Evolutionary conservation across 768 basidiomycete genomes (phyloP).

Genomic region (Galerina marginata): DNA sequence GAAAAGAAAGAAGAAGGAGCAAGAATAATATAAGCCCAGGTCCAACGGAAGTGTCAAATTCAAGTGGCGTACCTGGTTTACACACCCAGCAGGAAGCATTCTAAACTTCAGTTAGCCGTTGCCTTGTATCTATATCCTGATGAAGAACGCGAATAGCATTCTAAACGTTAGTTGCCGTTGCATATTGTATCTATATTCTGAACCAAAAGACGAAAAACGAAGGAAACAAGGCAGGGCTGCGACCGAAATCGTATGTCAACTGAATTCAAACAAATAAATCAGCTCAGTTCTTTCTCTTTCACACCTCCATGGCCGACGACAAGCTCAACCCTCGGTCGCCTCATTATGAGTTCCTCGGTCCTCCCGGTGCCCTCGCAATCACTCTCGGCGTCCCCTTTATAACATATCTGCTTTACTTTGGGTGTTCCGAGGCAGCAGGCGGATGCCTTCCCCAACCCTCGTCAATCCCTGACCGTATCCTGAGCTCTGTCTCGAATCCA

Average conservation of each 20-base stretch:
- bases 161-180: no score
- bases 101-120: no score
- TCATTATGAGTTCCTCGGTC: slow-evolving; percentile 83
- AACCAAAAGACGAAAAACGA: no score
- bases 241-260: no score
- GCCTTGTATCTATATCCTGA: no score
- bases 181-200: no score
- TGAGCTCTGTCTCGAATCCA: slow-evolving; percentile 49
- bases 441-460: slow-evolving; percentile 68
- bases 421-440: slow-evolving; percentile 72
- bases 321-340: slow-evolving; percentile 72
- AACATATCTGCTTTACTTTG: slow-evolving; percentile 78
- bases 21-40: neutral
- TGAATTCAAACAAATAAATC: neutral
- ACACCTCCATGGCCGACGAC: slow-evolving; percentile 31
- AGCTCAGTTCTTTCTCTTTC: slow-evolving; percentile 8
- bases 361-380: slow-evolving; percentile 75
- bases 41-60: slow-evolving; percentile 9
- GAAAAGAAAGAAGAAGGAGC: slow-evolving; percentile 17
- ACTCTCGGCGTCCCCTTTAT: slow-evolving; percentile 72
- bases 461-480: slow-evolving; percentile 48
- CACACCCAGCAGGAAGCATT: no score
- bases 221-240: no score
- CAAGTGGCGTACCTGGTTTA: neutral
- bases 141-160: no score